These are phyloP conservation scores for Teratosphaeria pseudoeucalypti DNA, from an alignment of 2,329 filamentous ascomycete genomes.

Conservation along the genomic window DNA sequence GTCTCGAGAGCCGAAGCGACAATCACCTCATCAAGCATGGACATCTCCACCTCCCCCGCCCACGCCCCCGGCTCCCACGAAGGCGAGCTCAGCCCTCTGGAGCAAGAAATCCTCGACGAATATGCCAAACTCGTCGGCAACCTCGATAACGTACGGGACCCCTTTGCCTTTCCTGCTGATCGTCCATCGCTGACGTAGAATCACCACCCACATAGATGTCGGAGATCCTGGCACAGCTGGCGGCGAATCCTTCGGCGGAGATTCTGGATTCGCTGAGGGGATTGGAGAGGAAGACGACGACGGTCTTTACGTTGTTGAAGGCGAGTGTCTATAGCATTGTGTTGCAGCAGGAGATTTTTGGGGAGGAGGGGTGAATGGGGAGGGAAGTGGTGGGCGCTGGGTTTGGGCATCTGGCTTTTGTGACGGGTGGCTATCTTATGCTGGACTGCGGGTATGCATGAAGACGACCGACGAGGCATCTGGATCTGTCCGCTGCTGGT, in stretches of 20 bases:
- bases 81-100: conserved; percentile 54
- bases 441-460: not conserved
- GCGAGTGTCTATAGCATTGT: conserved; percentile 98
- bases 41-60: not conserved
- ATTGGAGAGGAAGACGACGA: conserved; percentile 84
- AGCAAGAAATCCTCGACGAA: conserved; percentile 91
- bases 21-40: not conserved
- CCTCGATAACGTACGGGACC: conserved; percentile 64
- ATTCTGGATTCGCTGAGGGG: conserved; percentile 79
- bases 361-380: conserved; percentile 3
- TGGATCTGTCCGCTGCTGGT: not conserved
- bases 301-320: conserved; percentile 93
- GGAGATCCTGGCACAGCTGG: conserved; percentile 55
- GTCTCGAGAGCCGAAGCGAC: no score
- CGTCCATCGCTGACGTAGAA: not conserved
- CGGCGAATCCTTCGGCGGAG: conserved; percentile 55
- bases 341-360: conserved; percentile 78
- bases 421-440: not conserved
- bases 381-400: not conserved
- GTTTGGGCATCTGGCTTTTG: not conserved
- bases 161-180: not conserved
- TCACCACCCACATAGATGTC: conserved; percentile 27
- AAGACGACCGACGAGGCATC: not conserved
- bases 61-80: not conserved
- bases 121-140: conserved; percentile 81